A percentile compares a stretch with the other conserved stretches of the same genome.
Evolutionary conservation across 257 asterid genomes (phyloP).

Genomic region (Solanum sejunctum): DNA sequence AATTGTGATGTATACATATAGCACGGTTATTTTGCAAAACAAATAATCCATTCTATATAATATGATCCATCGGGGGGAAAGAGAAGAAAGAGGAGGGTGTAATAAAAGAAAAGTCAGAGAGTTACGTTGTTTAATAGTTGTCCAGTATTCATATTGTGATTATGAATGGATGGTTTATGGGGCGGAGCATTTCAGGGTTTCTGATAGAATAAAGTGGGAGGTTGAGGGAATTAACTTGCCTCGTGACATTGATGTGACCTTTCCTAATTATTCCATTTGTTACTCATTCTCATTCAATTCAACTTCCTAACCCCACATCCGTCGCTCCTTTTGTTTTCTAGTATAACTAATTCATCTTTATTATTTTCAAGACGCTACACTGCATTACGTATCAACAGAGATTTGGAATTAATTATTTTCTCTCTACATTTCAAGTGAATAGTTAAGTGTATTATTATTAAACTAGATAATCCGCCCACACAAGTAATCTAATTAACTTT

Average conservation of each 20-base stretch:
- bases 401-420: too few relatives aligned
- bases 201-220: not conserved
- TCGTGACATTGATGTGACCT: slow-evolving; percentile 1
- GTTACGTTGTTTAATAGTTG: not conserved
- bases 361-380: too few relatives aligned
- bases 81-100: not conserved
- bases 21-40: not conserved
- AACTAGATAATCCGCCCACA: too few relatives aligned
- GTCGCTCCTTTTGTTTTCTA: not conserved
- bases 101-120: not conserved
- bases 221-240: not conserved
- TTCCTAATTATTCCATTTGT: slow-evolving; percentile 1
- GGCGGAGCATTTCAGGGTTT: not conserved
- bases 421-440: too few relatives aligned
- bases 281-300: not conserved
- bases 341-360: not conserved
- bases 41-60: not conserved
- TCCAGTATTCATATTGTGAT: not conserved
- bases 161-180: not conserved
- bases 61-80: too few relatives aligned
- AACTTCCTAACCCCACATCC: not conserved
- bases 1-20: too few relatives aligned
- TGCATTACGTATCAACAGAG: too few relatives aligned
- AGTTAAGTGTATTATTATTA: too few relatives aligned
- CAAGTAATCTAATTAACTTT: too few relatives aligned